Conservation (phyloP, 768 basidiomycete species). For the Naematelia aurantialba region DNA sequence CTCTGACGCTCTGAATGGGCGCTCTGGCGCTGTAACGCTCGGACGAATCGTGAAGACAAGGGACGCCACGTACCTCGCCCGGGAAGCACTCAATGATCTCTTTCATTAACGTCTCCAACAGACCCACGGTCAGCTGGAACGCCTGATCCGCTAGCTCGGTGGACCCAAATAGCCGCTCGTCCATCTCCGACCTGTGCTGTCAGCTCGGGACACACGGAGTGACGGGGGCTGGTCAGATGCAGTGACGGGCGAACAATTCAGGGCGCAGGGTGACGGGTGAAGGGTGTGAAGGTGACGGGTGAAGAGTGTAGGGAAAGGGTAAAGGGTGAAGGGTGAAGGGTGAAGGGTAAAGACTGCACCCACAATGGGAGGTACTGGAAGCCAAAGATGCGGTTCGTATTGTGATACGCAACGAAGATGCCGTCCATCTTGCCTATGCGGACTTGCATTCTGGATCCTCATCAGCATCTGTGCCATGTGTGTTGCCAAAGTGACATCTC, state of each 20-base stretch:
- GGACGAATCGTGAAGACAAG: constrained; percentile 4
- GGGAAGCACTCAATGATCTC: constrained; percentile 64
- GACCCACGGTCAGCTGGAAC: constrained; percentile 67
- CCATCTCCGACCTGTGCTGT: constrained; percentile 65
- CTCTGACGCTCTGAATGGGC: too few species aligned
- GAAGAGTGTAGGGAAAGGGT: too few species aligned
- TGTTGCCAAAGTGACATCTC: too few species aligned
- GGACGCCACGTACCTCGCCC: constrained; percentile 60
- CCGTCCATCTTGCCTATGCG: constrained; percentile 98
- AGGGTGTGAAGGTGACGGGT: too few species aligned
- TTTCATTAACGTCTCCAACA: constrained; percentile 66
- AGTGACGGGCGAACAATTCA: too few species aligned
- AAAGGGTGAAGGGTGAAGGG: neutral
- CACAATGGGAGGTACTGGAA: constrained; percentile 83
- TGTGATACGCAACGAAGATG: constrained; percentile 59
- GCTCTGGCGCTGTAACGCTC: neutral
- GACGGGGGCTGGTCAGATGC: too few species aligned
- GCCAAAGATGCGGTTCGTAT: constrained; percentile 79
- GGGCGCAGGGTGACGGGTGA: too few species aligned
- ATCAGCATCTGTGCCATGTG: neutral
- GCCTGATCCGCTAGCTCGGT: constrained; percentile 64
- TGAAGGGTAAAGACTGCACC: constrained; percentile 4
- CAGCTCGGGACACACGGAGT: too few species aligned
- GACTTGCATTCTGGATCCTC: constrained; percentile 71
- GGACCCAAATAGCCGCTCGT: constrained; percentile 68